Evolutionary conservation across 2,329 filamentous ascomycete genomes (phyloP), one percentile per base, ranked within the genome.

Genomic region (Pseudogymnoascus sp.): DNA sequence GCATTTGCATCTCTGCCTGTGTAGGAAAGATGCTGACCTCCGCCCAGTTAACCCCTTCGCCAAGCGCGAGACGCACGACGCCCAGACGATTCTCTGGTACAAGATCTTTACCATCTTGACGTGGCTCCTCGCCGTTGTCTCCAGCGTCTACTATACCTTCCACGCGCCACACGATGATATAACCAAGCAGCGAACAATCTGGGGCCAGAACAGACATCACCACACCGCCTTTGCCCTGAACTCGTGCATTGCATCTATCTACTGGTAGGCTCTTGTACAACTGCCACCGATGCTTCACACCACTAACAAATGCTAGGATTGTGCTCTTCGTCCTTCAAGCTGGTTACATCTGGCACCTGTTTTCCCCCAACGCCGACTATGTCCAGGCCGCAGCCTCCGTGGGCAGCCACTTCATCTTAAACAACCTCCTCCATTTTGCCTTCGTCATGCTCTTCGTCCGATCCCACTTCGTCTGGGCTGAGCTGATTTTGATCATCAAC

Each of bases 361-460:
- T 91, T 80, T 87, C 85, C 55, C 78, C 79, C 67, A 84, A 88
- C 67, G 72, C 79, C 52, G 82, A 83, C 28, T 79, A 83, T 61
- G 83, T 91, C 66, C 83, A 84, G 64, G 82, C 85, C 14, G 90
- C 91, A 22, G 88, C 88, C 67, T 86, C 89, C 67, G 87, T 95
- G 12, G 91, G 90, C 64, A 83, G 84, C 68, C 90, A 96, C 79
- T 96, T 93, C 75, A 91, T 95, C 73, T 73, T 89, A 69, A 89
- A 91, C 81, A 96, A 96, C 75, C 77, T 96, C 42, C 82, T 96
- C 64, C 84, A 91, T 74, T 89, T 92, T 67, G 85, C 83, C 68
- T 96, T 92, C 74, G 83, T 95, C 69, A 85, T 92, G 79, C 84
- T 96, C 65, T 96, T 93, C 79, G 87, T 90, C 61, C 85, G 87